A percentile compares a stretch with the other conserved stretches of the same genome.
These are phyloP conservation scores for Ceratobasidium sp. DNA, from an alignment of 1,284 basidiomycete genomes.

Conservation along the genomic window DNA sequence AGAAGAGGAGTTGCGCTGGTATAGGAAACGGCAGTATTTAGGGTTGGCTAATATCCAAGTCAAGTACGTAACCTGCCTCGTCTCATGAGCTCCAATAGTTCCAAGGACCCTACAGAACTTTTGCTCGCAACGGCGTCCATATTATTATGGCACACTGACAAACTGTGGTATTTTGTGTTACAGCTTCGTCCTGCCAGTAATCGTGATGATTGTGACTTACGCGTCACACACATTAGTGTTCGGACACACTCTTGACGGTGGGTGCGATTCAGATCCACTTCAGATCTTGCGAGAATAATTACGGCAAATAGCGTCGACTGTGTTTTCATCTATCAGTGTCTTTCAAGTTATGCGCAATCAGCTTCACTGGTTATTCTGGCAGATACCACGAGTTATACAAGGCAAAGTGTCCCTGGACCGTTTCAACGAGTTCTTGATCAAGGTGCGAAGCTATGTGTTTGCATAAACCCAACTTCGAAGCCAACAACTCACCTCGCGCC, in stretches of 20 bases:
- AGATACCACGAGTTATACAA: constrained; percentile 46
- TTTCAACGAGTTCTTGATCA: constrained; percentile 42
- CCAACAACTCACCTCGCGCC: no score
- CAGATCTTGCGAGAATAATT: no score
- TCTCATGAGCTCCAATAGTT: not conserved
- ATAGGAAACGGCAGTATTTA: constrained; percentile 56
- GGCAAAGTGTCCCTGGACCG: constrained; percentile 42
- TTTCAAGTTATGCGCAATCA: constrained; percentile 43
- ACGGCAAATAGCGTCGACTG: constrained; percentile 34
- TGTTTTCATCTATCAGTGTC: constrained; percentile 45
- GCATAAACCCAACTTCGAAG: no score
- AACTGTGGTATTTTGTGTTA: not conserved
- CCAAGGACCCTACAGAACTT: no score
- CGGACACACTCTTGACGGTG: constrained; percentile 12
- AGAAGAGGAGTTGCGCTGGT: constrained; percentile 47
- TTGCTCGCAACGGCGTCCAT: no score
- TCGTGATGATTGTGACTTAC: constrained; percentile 12
- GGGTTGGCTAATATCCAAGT: constrained; percentile 53
- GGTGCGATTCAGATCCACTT: no score
- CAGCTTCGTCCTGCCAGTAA: constrained; percentile 8
- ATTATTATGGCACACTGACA: no score
- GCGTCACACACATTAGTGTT: constrained; percentile 22
- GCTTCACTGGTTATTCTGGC: constrained; percentile 18
- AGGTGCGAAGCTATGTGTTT: constrained; percentile 21
- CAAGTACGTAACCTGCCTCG: constrained; percentile 50